Conservation (phyloP, 441 rosid genomes). For the Brassica balearica region DNA sequence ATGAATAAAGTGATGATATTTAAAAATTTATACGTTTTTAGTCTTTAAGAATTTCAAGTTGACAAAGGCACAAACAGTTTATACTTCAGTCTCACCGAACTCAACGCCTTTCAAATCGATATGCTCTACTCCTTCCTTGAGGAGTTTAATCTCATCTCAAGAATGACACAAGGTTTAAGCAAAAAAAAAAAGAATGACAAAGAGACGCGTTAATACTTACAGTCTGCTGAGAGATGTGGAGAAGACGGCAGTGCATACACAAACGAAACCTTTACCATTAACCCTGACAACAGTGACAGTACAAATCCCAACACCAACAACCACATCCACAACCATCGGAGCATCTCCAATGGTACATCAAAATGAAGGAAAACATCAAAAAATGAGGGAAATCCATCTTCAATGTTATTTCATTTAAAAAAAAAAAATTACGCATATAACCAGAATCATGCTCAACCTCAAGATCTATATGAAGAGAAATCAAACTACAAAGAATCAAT, state of each 20-base stretch:
- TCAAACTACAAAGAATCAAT: too few species aligned
- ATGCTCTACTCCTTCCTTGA: conserved; percentile 51
- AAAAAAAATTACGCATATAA: too few species aligned
- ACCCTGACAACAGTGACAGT: not conserved
- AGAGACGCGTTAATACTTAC: not conserved
- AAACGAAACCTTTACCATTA: too few species aligned
- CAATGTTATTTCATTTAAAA: too few species aligned
- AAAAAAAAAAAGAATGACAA: not conserved
- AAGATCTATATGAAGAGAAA: too few species aligned
- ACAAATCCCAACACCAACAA: not conserved
- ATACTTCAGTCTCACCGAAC: conserved; percentile 61
- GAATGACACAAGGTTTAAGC: not conserved
- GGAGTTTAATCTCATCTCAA: not conserved
- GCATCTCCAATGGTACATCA: too few species aligned
- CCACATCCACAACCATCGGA: not conserved
- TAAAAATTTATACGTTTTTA: not conserved
- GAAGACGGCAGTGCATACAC: not conserved
- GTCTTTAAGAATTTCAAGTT: not conserved
- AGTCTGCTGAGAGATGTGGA: not conserved
- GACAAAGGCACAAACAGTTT: conserved; percentile 1
- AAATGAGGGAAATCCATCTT: too few species aligned
- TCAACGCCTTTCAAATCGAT: conserved; percentile 62
- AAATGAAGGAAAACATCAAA: too few species aligned
- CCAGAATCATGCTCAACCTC: too few species aligned
- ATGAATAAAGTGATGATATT: not conserved